A percentile compares a stretch with the other conserved stretches of the same genome.
Evolutionary conservation across 805 yeast genomes (phyloP).

Genomic region (Candida easanensis): DNA sequence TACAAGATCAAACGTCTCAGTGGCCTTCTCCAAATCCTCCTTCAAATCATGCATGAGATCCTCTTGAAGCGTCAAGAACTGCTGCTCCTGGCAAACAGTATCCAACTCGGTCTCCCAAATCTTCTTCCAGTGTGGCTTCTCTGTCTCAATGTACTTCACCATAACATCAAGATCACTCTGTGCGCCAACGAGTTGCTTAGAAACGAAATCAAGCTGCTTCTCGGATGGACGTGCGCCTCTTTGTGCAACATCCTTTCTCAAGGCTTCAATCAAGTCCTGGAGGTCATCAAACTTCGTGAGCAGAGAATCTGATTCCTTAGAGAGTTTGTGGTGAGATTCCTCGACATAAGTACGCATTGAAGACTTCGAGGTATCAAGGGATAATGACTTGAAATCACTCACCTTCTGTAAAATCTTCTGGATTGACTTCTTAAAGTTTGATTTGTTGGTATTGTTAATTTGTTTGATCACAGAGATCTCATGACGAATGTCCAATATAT

Average conservation of each 20-base stretch:
- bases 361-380: constrained; percentile 36
- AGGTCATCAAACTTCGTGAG: constrained; percentile 84
- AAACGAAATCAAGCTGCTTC: constrained; percentile 65
- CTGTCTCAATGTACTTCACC: constrained; percentile 60
- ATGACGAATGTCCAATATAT: constrained; percentile 43
- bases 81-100: constrained; percentile 90
- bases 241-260: constrained; percentile 87
- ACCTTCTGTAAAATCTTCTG: constrained; percentile 43
- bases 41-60: constrained; percentile 75
- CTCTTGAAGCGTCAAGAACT: constrained; percentile 85
- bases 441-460: constrained; percentile 44
- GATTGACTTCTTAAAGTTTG: constrained; percentile 41
- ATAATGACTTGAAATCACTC: constrained; percentile 47
- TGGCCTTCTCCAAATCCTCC: constrained; percentile 77
- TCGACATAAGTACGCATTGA: constrained; percentile 62
- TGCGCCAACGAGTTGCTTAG: constrained; percentile 63
- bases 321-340: constrained; percentile 65
- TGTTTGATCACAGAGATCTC: constrained; percentile 62
- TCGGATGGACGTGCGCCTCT: constrained; percentile 82
- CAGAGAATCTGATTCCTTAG: constrained; percentile 71
- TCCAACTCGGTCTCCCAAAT: constrained; percentile 92
- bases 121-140: constrained; percentile 82
- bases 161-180: constrained; percentile 48
- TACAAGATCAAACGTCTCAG: constrained; percentile 78
- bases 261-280: constrained; percentile 86